phyloP scores from a whole-genome alignment of 2,329 filamentous ascomycete species.

The Arthrinium phaeospermum region DNA sequence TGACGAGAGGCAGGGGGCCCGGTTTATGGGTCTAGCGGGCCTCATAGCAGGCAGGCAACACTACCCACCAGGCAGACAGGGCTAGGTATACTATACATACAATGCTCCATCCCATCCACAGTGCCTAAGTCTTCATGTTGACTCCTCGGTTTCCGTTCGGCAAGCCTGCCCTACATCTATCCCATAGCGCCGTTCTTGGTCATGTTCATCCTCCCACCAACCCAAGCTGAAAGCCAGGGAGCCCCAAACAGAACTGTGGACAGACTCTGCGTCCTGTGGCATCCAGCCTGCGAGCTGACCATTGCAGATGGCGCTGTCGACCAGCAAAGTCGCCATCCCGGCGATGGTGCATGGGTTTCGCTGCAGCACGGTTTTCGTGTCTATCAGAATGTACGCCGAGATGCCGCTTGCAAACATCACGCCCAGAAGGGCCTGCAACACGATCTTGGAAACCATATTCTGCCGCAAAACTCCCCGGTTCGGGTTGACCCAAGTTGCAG shows the following conservation, averaged over 20 bases:
- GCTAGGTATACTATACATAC: too few relatives aligned
- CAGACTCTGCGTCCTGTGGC: background rate
- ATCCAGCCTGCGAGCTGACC: background rate
- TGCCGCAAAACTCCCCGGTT: slow-evolving; percentile 21
- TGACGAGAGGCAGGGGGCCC: too few relatives aligned
- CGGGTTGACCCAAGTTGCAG: slow-evolving; percentile 19
- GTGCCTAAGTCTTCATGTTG: background rate
- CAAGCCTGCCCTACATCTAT: slow-evolving; percentile 12
- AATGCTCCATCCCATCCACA: background rate
- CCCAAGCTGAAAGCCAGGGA: slow-evolving; percentile 11
- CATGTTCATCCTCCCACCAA: slow-evolving; percentile 5
- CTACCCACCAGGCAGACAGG: too few relatives aligned
- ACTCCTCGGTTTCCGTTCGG: background rate
- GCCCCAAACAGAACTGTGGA: background rate
- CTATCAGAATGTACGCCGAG: slow-evolving; percentile 15
- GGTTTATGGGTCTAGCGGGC: too few relatives aligned
- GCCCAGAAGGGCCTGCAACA: slow-evolving; percentile 13
- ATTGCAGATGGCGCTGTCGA: slow-evolving; percentile 19
- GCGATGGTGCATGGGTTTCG: slow-evolving; percentile 20
- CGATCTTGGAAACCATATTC: slow-evolving; percentile 16
- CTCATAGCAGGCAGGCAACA: too few relatives aligned
- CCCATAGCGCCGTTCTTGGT: slow-evolving; percentile 6
- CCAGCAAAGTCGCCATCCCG: slow-evolving; percentile 18
- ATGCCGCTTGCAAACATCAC: slow-evolving; percentile 19
- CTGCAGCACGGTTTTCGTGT: slow-evolving; percentile 18